Evolutionary conservation across 2,329 filamentous ascomycete species (phyloP), one percentile per base, ranked within the genome.

Genomic region (Cordyceps javanica): DNA sequence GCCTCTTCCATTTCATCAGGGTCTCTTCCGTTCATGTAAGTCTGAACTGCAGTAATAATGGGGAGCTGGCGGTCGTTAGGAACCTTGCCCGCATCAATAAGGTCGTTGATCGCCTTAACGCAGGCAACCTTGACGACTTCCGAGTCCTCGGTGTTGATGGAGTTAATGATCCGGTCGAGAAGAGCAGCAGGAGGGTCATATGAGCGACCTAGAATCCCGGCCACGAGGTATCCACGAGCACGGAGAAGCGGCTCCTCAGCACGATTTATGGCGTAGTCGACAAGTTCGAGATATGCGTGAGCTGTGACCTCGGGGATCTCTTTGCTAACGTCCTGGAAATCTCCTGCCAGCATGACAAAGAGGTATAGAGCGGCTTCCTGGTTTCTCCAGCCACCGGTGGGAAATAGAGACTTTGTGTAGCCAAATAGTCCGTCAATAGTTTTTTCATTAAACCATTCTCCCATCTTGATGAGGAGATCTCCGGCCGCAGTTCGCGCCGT

Each of bases 101-200:
- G 81, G 16, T 81, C 80, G 66, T 97, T 91, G 36, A 96, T 74
- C 2, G 91, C 88, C 69, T 93, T 92, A 66, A 97, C 88, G 67
- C 91, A 96, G 21, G 93, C 87, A 19, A 96, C 92, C 70, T 94
- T 90, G 44, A 97, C 93, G 36, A 97, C 85, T 69, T 97, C 92
- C 0, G 90, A 89, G 21, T 85, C 77, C 62, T 96, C 92, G 36
- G 78, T 77, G 10, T 83, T 85, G 62, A 96, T 89, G 8, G 87
- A 86, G 52, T 88, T 83, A 54, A 97, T 81, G 2, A 89, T 88
- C 34, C 81, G 82, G 65, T 91, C 85, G 63, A 92, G 78, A 59
- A 93, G 80, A 7, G 77, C 80, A 14, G 80, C 77, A 7, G 88
- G 86, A 1, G 83, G 83, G 16, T 83, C 72, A 62, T 81, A 86